These are phyloP conservation scores for Scedosporium minutisporum DNA, from an alignment of 2,329 filamentous ascomycete species.

Conservation along the genomic window DNA sequence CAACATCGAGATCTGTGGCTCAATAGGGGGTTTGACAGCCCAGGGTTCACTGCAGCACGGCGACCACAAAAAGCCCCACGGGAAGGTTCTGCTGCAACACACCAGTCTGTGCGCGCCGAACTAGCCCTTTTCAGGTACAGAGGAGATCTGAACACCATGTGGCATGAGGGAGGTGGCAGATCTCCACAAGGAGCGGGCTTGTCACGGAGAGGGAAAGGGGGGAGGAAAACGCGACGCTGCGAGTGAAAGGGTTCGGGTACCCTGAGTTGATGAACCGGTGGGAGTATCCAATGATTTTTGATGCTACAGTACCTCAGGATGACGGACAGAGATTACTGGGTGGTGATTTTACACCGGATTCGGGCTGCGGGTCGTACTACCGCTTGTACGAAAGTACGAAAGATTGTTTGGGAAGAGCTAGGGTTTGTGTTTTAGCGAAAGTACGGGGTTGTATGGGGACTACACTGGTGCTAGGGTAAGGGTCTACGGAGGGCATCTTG, in stretches of 20 bases:
- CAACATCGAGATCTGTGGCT: too few species aligned
- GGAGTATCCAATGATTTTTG: background rate
- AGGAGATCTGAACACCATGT: slow-evolving; percentile 1
- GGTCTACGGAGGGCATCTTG: background rate
- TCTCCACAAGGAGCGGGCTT: background rate
- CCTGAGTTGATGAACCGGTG: background rate
- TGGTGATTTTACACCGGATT: background rate
- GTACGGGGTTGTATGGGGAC: background rate
- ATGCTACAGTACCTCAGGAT: background rate
- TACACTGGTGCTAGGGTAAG: background rate
- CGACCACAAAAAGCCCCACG: background rate
- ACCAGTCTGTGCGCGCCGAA: background rate
- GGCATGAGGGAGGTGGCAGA: background rate
- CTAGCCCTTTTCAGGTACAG: background rate
- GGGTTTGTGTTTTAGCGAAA: slow-evolving; percentile 2
- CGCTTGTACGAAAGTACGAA: too few species aligned
- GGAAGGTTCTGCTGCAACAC: background rate
- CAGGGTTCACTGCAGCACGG: background rate
- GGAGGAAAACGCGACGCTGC: background rate
- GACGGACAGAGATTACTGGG: background rate
- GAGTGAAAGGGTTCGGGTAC: background rate
- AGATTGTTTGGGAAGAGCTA: background rate
- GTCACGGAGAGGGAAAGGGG: background rate
- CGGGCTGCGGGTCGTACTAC: background rate
- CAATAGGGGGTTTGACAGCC: too few species aligned